phyloP scores from a whole-genome alignment of 2,329 filamentous ascomycete species.

The Pseudogymnoascus sp. region DNA sequence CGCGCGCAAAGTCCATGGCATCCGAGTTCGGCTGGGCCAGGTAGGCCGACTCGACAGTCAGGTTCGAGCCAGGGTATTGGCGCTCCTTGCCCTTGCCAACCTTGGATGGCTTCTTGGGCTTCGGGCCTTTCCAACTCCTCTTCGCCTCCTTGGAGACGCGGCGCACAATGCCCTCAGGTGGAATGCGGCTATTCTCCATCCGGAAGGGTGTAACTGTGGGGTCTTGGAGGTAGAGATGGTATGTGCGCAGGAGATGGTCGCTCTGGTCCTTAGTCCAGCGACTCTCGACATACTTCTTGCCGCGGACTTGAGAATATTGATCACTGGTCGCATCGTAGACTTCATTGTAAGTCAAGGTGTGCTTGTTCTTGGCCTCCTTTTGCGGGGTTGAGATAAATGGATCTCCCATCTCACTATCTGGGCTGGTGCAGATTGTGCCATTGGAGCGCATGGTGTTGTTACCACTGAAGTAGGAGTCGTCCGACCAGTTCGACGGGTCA shows the following conservation, averaged over 20 bases:
- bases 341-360: neutral
- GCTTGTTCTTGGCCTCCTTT: neutral
- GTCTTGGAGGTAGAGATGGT: conserved; percentile 57
- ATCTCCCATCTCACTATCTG: conserved; percentile 37
- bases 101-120: conserved; percentile 20
- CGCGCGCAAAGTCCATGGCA: neutral
- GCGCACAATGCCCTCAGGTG: conserved; percentile 56
- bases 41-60: neutral
- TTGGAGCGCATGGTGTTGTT: conserved; percentile 53
- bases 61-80: conserved; percentile 13
- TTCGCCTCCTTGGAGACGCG: conserved; percentile 60
- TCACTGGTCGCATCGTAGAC: neutral
- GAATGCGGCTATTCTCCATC: conserved; percentile 55
- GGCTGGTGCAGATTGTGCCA: conserved; percentile 47
- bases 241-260: conserved; percentile 59
- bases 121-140: conserved; percentile 59
- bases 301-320: conserved; percentile 17
- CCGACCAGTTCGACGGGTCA: conserved; percentile 45
- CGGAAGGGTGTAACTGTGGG: conserved; percentile 60
- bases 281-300: conserved; percentile 34
- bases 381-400: conserved; percentile 19
- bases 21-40: neutral
- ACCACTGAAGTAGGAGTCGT: conserved; percentile 49
- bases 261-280: conserved; percentile 60
- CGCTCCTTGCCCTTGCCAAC: conserved; percentile 10